Evolutionary conservation across 768 basidiomycete species (phyloP).

Genomic region (Mrakia gelida): DNA sequence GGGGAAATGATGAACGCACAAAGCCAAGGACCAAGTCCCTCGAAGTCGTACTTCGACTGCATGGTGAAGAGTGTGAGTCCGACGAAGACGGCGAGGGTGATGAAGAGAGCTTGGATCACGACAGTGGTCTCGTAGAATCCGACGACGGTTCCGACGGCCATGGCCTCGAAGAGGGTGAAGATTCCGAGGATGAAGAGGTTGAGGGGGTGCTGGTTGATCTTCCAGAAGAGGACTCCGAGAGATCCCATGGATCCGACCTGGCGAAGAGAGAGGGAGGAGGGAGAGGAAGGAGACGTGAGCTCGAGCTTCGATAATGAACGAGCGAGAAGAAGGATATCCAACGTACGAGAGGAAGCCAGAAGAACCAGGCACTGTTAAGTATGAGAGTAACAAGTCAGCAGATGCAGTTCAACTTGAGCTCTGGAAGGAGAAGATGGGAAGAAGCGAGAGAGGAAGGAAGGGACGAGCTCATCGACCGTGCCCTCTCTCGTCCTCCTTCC

Average conservation of each 20-base stretch:
- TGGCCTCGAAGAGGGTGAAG: slow-evolving; percentile 87
- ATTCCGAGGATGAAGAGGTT: slow-evolving; percentile 78
- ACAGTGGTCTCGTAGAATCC: slow-evolving; percentile 48
- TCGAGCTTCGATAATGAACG: not conserved
- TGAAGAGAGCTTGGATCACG: slow-evolving; percentile 75
- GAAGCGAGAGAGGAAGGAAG: not conserved
- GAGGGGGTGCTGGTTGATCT: slow-evolving; percentile 33
- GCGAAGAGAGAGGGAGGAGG: not conserved
- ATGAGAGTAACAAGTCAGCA: too few species aligned
- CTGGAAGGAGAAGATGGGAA: not conserved
- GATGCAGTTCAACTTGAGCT: too few species aligned
- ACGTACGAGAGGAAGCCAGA: slow-evolving; percentile 24
- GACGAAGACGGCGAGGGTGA: slow-evolving; percentile 57
- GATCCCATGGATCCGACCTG: slow-evolving; percentile 30
- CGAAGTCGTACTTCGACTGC: slow-evolving; percentile 73
- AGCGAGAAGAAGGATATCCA: not conserved
- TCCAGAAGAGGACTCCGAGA: slow-evolving; percentile 24
- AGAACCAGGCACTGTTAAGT: not conserved
- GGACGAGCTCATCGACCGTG: too few species aligned
- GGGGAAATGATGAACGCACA: slow-evolving; percentile 59
- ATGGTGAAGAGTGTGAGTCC: slow-evolving; percentile 86
- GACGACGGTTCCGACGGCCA: slow-evolving; percentile 78
- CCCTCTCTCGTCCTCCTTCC: too few species aligned
- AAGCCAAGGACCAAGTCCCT: slow-evolving; percentile 83
- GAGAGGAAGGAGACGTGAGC: not conserved